Evolutionary conservation across 805 yeast genomes (phyloP).

Genomic region (Cyberlindnera japonica): DNA sequence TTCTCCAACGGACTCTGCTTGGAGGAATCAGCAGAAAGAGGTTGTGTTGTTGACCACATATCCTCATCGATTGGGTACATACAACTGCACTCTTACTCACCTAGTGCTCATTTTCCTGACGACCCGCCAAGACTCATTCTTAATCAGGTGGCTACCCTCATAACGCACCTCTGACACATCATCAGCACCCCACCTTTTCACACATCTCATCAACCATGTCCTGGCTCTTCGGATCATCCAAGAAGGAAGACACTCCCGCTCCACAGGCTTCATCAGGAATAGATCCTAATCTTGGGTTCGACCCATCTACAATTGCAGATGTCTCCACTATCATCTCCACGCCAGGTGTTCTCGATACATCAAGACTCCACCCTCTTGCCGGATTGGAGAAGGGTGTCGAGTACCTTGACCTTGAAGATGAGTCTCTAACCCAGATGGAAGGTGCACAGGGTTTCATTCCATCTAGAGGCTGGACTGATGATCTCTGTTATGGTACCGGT

Average conservation of each 20-base stretch:
- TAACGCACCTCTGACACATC: constrained; percentile 2
- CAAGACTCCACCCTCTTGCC: constrained; percentile 85
- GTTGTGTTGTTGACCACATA: no score
- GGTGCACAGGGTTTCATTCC: constrained; percentile 91
- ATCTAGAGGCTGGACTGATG: constrained; percentile 97
- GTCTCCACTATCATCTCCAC: constrained; percentile 58
- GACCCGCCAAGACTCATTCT: no score
- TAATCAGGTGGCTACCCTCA: no score
- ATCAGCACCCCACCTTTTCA: not conserved
- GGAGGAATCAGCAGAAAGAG: no score
- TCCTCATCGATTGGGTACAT: not conserved
- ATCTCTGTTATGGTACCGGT: constrained; percentile 97
- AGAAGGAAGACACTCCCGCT: constrained; percentile 24
- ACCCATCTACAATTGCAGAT: constrained; percentile 59
- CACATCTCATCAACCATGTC: constrained; percentile 21
- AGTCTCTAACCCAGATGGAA: constrained; percentile 66
- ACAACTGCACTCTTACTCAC: not conserved
- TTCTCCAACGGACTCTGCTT: no score
- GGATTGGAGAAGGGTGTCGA: constrained; percentile 88
- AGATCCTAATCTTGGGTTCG: constrained; percentile 46
- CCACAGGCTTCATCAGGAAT: constrained; percentile 12
- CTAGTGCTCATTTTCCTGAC: not conserved
- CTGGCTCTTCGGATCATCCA: constrained; percentile 29
- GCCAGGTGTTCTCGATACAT: constrained; percentile 62
- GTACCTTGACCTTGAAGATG: constrained; percentile 85